Evolutionary conservation across 176 grass and related monocot species (phyloP), one percentile per base, ranked within the genome.

Genomic region (Alloteropsis semialata): DNA sequence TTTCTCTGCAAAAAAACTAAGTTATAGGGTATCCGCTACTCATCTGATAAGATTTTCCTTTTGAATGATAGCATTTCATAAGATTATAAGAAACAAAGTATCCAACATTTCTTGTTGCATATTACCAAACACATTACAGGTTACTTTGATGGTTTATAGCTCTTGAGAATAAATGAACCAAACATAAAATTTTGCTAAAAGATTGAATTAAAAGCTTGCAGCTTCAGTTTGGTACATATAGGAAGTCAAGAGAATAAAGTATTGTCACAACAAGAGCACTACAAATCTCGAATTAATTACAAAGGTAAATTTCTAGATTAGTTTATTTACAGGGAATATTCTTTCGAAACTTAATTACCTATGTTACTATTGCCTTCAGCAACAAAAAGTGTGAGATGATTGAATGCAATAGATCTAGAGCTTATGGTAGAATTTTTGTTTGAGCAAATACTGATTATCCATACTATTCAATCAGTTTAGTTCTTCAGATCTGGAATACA

Each of bases 251-350:
- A 64, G 30, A 39, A 63, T 51, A 83, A 64, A 74, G 8, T 50
- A 74, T 3, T 51, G 30, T 38, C 68, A 83, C 42, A 63, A 38
- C 29, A 25, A 17, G 14, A 83, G 32, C 69, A 74, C 30, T 73
- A 82, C 27, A 37, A 44, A 72, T 29, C 17, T 37, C 8, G 34
- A n/a, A n/a, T 38, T 46, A 62, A 38, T 74, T 74, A 39, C 30
- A 38, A 48, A 46, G 41, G 56, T 74, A n/a, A n/a, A n/a, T n/a
- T n/a, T n/a, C n/a, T 74, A 42, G 53, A 39, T 64, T 64, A 37
- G 10, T 62, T 73, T 64, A 64, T 12, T 64, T 37, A 69, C 81
- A 83, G 54, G 42, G 14, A 21, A 74, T 74, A 83, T 50, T 83
- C 80, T 63, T 48, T 25, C 60, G 22, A 56, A 21, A 37, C 25